phyloP scores from a whole-genome alignment of 2,329 filamentous ascomycete genomes.

The Ophiocordyceps polyrhachis-furcata region DNA sequence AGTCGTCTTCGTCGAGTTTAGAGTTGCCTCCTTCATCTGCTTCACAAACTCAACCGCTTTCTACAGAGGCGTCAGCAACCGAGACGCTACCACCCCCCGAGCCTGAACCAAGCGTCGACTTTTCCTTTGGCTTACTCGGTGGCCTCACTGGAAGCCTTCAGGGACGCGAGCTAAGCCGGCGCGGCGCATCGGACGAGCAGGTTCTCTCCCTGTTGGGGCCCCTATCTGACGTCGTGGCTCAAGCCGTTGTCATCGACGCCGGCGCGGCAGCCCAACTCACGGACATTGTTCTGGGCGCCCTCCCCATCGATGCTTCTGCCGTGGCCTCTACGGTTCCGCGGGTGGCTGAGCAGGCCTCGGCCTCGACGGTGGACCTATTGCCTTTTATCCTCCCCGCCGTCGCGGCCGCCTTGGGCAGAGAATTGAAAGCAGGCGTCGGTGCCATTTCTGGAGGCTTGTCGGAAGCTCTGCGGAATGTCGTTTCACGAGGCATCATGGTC shows the following conservation, averaged over 20 bases:
- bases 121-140: neutral
- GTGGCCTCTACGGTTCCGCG: conserved; percentile 5
- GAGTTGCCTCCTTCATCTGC: neutral
- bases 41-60: neutral
- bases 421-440: neutral
- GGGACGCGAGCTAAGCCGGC: neutral
- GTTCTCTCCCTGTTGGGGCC: conserved; percentile 4
- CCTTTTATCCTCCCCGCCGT: conserved; percentile 9
- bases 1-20: neutral
- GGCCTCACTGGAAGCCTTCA: neutral
- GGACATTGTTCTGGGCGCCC: conserved; percentile 6
- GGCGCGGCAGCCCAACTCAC: conserved; percentile 6
- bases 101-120: neutral
- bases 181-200: neutral
- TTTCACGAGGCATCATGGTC: conserved; percentile 5
- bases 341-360: conserved; percentile 5
- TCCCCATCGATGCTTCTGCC: conserved; percentile 5
- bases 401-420: conserved; percentile 4
- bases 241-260: conserved; percentile 5
- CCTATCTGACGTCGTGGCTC: conserved; percentile 5
- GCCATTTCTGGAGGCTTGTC: conserved; percentile 1
- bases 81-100: neutral
- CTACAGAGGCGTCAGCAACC: neutral
- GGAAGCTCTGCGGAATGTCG: conserved; percentile 4
- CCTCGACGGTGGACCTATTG: conserved; percentile 3